Evolutionary conservation across 2,329 filamentous ascomycete genomes (phyloP).

Genomic region (Fusarium redolens): DNA sequence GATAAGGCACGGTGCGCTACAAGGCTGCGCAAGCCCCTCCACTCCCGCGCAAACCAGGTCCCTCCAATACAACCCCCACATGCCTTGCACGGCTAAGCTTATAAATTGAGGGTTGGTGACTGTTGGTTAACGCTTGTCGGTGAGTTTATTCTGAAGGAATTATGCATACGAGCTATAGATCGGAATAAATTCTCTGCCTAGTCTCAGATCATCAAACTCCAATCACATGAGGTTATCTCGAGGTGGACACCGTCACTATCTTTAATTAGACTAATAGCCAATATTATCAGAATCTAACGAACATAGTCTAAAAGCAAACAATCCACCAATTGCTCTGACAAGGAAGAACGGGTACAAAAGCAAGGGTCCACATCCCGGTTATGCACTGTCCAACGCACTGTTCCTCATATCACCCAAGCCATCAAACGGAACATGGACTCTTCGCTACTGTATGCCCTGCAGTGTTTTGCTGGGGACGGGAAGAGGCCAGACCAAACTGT

Average conservation of each 20-base stretch:
- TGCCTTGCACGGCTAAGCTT: slow-evolving; percentile 26
- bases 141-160: slow-evolving; percentile 2
- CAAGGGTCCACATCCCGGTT: slow-evolving; percentile 28
- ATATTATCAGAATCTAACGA: slow-evolving; percentile 18
- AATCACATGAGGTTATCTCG: background rate
- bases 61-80: slow-evolving; percentile 32
- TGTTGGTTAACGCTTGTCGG: background rate
- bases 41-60: slow-evolving; percentile 36
- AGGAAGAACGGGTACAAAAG: slow-evolving; percentile 18
- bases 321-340: slow-evolving; percentile 8
- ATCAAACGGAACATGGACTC: slow-evolving; percentile 8
- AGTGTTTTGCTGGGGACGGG: slow-evolving; percentile 28
- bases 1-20: slow-evolving; percentile 24
- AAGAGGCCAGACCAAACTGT: slow-evolving; percentile 26
- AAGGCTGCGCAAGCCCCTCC: slow-evolving; percentile 37
- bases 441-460: slow-evolving; percentile 14
- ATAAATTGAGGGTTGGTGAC: slow-evolving; percentile 11
- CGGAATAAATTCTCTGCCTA: background rate
- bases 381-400: slow-evolving; percentile 30
- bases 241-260: slow-evolving; percentile 1
- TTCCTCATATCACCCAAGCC: slow-evolving; percentile 12
- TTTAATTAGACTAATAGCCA: slow-evolving; percentile 17
- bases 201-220: background rate
- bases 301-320: slow-evolving; percentile 9
- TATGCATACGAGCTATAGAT: background rate